Evolutionary conservation across 2,329 filamentous ascomycete genomes (phyloP).

Genomic region (Verticillium longisporum): DNA sequence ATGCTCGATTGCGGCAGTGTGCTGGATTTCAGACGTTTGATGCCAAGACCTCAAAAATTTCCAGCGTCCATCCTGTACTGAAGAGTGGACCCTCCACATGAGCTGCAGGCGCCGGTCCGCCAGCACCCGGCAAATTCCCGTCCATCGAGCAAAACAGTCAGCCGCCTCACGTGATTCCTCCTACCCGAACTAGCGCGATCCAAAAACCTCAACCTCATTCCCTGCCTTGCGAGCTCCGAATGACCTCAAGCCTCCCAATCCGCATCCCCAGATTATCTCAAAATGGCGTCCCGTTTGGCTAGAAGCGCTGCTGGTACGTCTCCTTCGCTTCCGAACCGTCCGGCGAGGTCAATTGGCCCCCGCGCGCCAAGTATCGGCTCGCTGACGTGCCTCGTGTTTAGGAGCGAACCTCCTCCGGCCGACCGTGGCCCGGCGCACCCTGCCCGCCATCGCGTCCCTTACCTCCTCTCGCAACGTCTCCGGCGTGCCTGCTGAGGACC

Average conservation of each 20-base stretch:
- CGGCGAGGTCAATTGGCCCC: slow-evolving; percentile 27
- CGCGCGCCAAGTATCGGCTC: slow-evolving; percentile 5
- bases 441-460: slow-evolving; percentile 67
- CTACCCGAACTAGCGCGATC: slow-evolving; percentile 31
- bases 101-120: not conserved
- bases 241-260: slow-evolving; percentile 36
- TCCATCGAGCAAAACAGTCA: slow-evolving; percentile 12
- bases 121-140: slow-evolving; percentile 18
- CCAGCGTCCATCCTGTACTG: not conserved
- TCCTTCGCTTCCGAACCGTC: slow-evolving; percentile 11
- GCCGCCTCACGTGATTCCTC: slow-evolving; percentile 27
- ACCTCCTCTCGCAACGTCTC: slow-evolving; percentile 63
- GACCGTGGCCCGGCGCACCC: slow-evolving; percentile 64
- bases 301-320: slow-evolving; percentile 89
- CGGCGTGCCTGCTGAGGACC: slow-evolving; percentile 76
- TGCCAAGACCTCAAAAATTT: slow-evolving; percentile 4
- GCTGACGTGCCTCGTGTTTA: slow-evolving; percentile 25
- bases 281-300: slow-evolving; percentile 97
- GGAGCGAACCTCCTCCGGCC: slow-evolving; percentile 89
- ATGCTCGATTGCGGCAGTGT: not conserved
- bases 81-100: not conserved
- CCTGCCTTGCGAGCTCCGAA: slow-evolving; percentile 31
- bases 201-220: slow-evolving; percentile 43
- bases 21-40: not conserved
- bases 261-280: slow-evolving; percentile 54